Evolutionary conservation across 306 rosid species (phyloP).

Genomic region (Albizia julibrissin): DNA sequence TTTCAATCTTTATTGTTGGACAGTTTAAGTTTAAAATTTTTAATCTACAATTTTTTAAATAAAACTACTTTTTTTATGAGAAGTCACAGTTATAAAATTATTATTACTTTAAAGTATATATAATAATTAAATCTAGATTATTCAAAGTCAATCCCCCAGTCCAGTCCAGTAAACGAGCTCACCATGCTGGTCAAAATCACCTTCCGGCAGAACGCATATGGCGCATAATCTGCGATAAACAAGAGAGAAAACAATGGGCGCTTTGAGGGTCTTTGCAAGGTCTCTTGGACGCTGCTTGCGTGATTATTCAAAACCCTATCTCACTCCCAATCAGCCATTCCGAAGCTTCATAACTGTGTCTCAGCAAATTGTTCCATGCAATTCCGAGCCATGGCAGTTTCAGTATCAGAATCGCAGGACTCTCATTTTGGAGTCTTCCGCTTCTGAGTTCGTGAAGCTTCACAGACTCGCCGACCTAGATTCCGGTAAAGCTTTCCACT

Average conservation of each 20-base stretch:
- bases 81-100: too few species aligned
- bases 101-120: too few species aligned
- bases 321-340: conserved; percentile 9
- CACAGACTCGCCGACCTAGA: conserved; percentile 57
- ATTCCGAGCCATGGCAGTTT: conserved; percentile 42
- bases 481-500: conserved; percentile 54
- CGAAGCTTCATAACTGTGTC: conserved; percentile 26
- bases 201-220: neutral
- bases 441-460: conserved; percentile 61
- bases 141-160: too few species aligned
- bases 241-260: conserved; percentile 33
- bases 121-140: too few species aligned
- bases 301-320: conserved; percentile 35
- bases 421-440: conserved; percentile 58
- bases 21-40: too few species aligned
- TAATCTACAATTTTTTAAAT: too few species aligned
- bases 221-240: neutral
- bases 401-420: conserved; percentile 47
- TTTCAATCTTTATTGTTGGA: too few species aligned
- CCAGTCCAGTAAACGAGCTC: too few species aligned
- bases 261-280: conserved; percentile 41
- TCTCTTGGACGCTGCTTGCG: conserved; percentile 27
- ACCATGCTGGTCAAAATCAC: too few species aligned
- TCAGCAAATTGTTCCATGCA: conserved; percentile 18
- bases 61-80: too few species aligned